Evolutionary conservation across 2,329 filamentous ascomycete species (phyloP).

Genomic region (Chaetomium sp.): DNA sequence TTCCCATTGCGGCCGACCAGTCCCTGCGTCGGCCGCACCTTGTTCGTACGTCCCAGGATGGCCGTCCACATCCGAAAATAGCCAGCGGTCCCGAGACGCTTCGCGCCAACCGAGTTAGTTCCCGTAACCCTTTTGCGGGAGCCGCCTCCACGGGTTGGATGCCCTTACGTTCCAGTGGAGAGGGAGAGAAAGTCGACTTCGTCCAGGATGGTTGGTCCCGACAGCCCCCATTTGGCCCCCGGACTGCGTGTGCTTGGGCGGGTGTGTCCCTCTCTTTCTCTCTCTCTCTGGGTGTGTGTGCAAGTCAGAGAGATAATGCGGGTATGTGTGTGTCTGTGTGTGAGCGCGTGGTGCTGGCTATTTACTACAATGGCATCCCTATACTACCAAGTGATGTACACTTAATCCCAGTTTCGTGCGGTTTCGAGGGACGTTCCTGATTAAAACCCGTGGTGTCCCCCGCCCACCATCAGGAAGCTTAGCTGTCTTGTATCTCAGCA

Average conservation of each 20-base stretch:
- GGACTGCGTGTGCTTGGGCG: too few relatives aligned
- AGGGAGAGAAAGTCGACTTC: background rate
- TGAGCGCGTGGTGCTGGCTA: too few relatives aligned
- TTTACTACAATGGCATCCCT: constrained; percentile 13
- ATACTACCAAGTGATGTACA: constrained; percentile 7
- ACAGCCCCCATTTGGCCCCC: too few relatives aligned
- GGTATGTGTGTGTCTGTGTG: too few relatives aligned
- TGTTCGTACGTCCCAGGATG: constrained; percentile 34
- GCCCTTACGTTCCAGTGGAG: constrained; percentile 25
- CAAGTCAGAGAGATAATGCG: too few relatives aligned
- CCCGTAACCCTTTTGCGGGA: constrained; percentile 7
- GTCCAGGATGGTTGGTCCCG: too few relatives aligned
- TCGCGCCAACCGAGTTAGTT: constrained; percentile 12
- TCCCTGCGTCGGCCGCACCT: constrained; percentile 37
- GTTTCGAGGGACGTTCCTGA: constrained; percentile 5
- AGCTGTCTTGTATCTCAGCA: constrained; percentile 8
- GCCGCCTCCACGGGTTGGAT: constrained; percentile 10
- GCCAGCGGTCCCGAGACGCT: constrained; percentile 8
- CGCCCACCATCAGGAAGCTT: constrained; percentile 12
- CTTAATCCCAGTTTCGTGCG: constrained; percentile 13
- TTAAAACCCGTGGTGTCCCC: constrained; percentile 14
- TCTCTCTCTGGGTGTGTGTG: constrained; percentile 11
- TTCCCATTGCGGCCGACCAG: constrained; percentile 13
- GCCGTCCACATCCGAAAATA: constrained; percentile 11
- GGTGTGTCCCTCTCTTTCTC: too few relatives aligned